phyloP scores from a whole-genome alignment of 345 rosid genomes.

The Heritiera littoralis region DNA sequence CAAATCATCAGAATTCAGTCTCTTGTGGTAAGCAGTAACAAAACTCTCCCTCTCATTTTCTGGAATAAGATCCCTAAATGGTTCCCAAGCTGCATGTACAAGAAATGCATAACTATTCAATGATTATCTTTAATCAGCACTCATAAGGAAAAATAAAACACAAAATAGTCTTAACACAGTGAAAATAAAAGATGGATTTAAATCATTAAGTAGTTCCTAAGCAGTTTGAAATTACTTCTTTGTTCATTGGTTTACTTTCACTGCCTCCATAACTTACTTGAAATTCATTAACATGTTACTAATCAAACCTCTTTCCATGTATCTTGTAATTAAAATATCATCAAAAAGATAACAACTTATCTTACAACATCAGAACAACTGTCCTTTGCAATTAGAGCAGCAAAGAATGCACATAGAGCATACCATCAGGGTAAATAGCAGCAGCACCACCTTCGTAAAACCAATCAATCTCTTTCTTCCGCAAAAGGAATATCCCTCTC shows the following conservation, averaged over 20 bases:
- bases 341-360: not conserved
- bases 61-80: conserved; percentile 90
- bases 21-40: conserved; percentile 71
- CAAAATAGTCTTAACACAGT: not conserved
- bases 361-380: not conserved
- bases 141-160: not conserved
- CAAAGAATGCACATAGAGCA: conserved; percentile 19
- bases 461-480: conserved; percentile 97
- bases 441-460: conserved; percentile 97
- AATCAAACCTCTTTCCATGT: not conserved
- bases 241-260: not conserved
- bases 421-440: conserved; percentile 95
- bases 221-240: conserved; percentile 4
- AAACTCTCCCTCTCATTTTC: conserved; percentile 73
- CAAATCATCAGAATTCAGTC: conserved; percentile 71
- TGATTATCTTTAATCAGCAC: not conserved
- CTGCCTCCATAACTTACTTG: not conserved
- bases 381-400: not conserved
- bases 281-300: not conserved
- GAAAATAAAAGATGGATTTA: not conserved
- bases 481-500: conserved; percentile 85
- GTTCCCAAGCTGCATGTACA: conserved; percentile 77
- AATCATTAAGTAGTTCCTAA: not conserved
- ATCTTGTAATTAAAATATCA: conserved; percentile 12
- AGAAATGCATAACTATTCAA: conserved; percentile 9